Evolutionary conservation across 139 green algal species (phyloP), one percentile per base, ranked within the genome.

Genomic region (Mesostigma viride): DNA sequence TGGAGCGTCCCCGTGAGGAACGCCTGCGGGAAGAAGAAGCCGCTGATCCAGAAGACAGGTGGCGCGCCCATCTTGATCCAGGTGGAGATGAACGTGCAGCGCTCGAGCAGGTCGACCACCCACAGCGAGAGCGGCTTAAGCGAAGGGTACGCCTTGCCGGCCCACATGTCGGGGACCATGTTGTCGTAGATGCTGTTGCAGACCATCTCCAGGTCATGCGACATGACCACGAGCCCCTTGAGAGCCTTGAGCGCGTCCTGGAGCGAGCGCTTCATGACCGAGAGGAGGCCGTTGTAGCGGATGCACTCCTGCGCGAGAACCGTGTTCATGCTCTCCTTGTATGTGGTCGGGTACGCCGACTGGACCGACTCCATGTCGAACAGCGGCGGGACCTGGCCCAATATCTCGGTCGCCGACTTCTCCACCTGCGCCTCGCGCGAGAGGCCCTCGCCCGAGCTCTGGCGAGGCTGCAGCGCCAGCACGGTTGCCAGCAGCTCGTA

Each of bases 311-410:
- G 70, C 51, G 63, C 76, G 45, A 94, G 76, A 71, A 94, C 87
- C 6, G 87, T 94, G 85, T 94, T 94, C 87, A 94, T 94, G 69
- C 65, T 82, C 81, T 94, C 81, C 51, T 83, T 61, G 82, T 94
- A 90, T 1, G 65, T 83, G 27, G 86, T 91, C 26, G 87, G 87
- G 65, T 89, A 91, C 31, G 35, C 6, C 11, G 66, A 57, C 4
- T 34, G 36, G 32, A 94, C 83, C 1, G 68, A 73, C 8, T 89
- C 86, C 51, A 88, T 61, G 60, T 91, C 85, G 76, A 88, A 91
- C 17, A 59, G 35, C 11, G 61, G 6, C 1, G 57, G 74, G 46
- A 77, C 27, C 48, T 81, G 78, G 22, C 33, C 34, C 36, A 83
- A 48, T 64, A 91, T 90, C 45, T 79, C 76, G 3, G 80, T 53